These are phyloP conservation scores for Phoma sp. DNA, from an alignment of 2,329 filamentous ascomycete species.

Conservation along the genomic window DNA sequence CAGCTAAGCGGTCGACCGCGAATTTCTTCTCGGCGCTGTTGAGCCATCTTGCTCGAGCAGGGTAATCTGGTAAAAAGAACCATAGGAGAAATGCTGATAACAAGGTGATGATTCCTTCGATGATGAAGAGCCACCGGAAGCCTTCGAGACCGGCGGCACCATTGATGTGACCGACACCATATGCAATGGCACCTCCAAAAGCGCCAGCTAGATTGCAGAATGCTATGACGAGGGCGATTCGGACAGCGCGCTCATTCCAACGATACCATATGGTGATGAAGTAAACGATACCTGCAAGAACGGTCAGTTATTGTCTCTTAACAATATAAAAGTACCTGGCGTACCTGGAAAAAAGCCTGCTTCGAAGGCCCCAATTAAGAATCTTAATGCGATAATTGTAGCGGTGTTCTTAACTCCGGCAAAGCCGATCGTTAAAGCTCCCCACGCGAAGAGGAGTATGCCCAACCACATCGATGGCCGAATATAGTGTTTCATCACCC, in stretches of 20 bases:
- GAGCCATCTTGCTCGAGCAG: slow-evolving; percentile 58
- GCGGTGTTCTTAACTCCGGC: slow-evolving; percentile 53
- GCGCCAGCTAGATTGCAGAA: slow-evolving; percentile 65
- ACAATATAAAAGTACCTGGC: not conserved
- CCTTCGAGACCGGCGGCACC: slow-evolving; percentile 45
- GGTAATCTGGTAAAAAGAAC: slow-evolving; percentile 59
- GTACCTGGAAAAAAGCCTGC: slow-evolving; percentile 39
- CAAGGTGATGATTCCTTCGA: slow-evolving; percentile 34
- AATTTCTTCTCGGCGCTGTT: slow-evolving; percentile 49
- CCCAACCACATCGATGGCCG: slow-evolving; percentile 52
- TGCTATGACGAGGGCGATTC: slow-evolving; percentile 64
- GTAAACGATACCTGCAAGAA: slow-evolving; percentile 51
- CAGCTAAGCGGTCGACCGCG: slow-evolving; percentile 48
- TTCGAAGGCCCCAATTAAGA: slow-evolving; percentile 49
- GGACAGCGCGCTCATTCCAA: slow-evolving; percentile 63
- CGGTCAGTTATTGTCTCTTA: not conserved
- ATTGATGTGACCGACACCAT: slow-evolving; percentile 56
- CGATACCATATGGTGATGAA: slow-evolving; percentile 66
- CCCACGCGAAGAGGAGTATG: slow-evolving; percentile 58
- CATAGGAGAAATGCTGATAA: slow-evolving; percentile 46
- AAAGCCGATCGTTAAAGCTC: slow-evolving; percentile 54
- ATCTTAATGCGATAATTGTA: slow-evolving; percentile 51
- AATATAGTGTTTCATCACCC: slow-evolving; percentile 63
- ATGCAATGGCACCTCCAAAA: slow-evolving; percentile 65
- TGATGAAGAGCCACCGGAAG: slow-evolving; percentile 38